A percentile compares a stretch with the other conserved stretches of the same genome.
These are phyloP conservation scores for Xylaria venustula DNA, from an alignment of 495 filamentous ascomycete species.

Conservation along the genomic window DNA sequence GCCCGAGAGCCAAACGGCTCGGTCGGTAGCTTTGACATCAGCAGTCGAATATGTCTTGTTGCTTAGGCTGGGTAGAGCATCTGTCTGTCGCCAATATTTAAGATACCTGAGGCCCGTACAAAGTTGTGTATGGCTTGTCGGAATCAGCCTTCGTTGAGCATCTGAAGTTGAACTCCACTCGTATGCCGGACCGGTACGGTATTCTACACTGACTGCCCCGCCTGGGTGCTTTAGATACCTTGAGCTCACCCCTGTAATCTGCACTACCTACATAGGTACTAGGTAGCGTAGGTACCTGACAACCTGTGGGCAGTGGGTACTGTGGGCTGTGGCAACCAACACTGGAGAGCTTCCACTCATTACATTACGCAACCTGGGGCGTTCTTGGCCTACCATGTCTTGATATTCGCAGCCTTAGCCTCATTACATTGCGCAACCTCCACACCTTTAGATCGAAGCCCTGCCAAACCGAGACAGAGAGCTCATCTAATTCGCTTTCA, in stretches of 20 bases:
- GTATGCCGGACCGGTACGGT: too few species aligned
- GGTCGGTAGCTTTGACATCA: constrained; percentile 27
- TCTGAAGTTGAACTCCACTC: too few species aligned
- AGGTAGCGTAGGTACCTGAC: too few species aligned
- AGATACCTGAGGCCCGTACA: too few species aligned
- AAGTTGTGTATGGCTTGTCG: too few species aligned
- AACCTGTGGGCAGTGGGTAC: too few species aligned
- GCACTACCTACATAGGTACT: neutral
- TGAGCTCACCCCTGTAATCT: neutral
- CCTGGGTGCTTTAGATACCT: neutral
- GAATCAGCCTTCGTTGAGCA: too few species aligned
- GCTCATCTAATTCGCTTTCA: neutral
- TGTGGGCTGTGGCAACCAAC: too few species aligned
- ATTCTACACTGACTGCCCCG: too few species aligned
- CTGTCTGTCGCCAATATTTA: too few species aligned
- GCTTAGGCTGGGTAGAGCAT: too few species aligned
- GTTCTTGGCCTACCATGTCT: neutral
- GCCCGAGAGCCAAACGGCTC: constrained; percentile 31
- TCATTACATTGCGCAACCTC: constrained; percentile 5
- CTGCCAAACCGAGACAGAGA: neutral
- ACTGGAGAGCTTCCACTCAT: too few species aligned
- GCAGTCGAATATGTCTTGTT: constrained; percentile 6
- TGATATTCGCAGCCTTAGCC: constrained; percentile 1
- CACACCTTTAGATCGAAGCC: neutral
- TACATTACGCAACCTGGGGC: neutral